These are phyloP conservation scores for Marasmius fiardii DNA, from an alignment of 1,284 basidiomycete species.

Conservation along the genomic window DNA sequence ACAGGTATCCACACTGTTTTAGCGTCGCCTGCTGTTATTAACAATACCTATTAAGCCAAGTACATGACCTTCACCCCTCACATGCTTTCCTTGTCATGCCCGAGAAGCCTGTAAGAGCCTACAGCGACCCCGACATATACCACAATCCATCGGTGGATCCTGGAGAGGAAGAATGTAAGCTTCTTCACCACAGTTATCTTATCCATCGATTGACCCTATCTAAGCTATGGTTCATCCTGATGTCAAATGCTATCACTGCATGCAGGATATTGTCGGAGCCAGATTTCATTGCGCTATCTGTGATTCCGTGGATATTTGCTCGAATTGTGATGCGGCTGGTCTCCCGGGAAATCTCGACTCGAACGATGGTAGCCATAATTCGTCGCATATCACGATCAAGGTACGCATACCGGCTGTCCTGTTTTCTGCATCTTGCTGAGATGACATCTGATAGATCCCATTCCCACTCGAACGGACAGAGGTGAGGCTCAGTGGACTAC, in stretches of 20 bases:
- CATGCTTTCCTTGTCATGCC: conserved; percentile 81
- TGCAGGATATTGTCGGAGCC: conserved; percentile 85
- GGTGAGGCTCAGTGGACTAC: conserved; percentile 30
- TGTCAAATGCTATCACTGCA: conserved; percentile 76
- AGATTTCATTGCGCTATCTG: conserved; percentile 92
- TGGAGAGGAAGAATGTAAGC: conserved; percentile 63
- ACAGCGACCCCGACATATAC: conserved; percentile 37
- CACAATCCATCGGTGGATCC: conserved; percentile 30
- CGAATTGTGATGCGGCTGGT: conserved; percentile 85
- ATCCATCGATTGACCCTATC: conserved; percentile 4
- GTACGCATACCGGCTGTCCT: conserved; percentile 40
- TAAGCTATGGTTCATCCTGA: conserved; percentile 71
- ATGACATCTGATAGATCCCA: conserved; percentile 5
- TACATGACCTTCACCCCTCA: conserved; percentile 85
- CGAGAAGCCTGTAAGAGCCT: conserved; percentile 47
- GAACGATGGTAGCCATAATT: conserved; percentile 70
- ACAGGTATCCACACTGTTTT: conserved; percentile 43
- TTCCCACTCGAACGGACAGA: conserved; percentile 61
- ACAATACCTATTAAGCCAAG: conserved; percentile 45
- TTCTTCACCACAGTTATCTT: neutral
- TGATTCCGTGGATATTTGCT: conserved; percentile 77
- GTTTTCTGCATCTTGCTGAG: neutral
- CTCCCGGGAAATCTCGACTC: conserved; percentile 78
- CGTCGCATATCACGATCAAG: conserved; percentile 91
- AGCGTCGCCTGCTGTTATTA: too few species aligned